phyloP scores from a whole-genome alignment of 345 rosid genomes.

The Boechera retrofracta region DNA sequence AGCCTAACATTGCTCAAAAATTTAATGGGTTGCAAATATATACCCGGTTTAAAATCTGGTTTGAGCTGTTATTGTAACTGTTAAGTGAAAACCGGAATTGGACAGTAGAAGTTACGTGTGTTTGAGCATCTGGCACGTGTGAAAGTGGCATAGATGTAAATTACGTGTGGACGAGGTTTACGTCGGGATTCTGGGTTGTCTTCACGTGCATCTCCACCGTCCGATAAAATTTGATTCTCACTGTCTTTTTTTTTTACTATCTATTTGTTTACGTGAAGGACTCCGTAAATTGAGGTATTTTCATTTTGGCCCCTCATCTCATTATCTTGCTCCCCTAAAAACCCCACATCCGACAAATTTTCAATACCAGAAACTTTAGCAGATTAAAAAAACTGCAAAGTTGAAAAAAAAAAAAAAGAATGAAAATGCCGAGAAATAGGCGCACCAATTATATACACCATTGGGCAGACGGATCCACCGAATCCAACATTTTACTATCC shows the following conservation, averaged over 20 bases:
- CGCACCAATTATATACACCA: neutral
- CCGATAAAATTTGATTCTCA: constrained; percentile 43
- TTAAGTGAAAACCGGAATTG: neutral
- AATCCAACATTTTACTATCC: too few species aligned
- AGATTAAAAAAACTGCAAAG: neutral
- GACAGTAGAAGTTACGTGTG: constrained; percentile 6
- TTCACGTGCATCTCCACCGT: constrained; percentile 60
- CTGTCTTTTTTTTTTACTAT: constrained; percentile 28
- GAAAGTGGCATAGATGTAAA: constrained; percentile 39
- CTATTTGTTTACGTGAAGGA: constrained; percentile 28
- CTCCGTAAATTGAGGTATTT: constrained; percentile 43
- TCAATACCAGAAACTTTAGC: too few species aligned
- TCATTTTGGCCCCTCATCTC: constrained; percentile 35
- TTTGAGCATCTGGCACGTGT: constrained; percentile 33
- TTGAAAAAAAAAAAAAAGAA: neutral
- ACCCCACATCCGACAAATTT: constrained; percentile 6
- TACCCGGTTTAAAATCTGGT: constrained; percentile 18
- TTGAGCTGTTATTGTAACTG: neutral
- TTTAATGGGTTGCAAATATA: neutral
- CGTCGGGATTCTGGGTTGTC: constrained; percentile 64
- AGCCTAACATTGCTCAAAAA: neutral
- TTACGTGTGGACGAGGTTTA: constrained; percentile 64
- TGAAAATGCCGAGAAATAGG: neutral
- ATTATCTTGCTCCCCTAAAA: constrained; percentile 14
- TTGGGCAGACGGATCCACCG: too few species aligned